Conservation (phyloP, 106 monocot genomes). For the Dendrobium huoshanense region DNA sequence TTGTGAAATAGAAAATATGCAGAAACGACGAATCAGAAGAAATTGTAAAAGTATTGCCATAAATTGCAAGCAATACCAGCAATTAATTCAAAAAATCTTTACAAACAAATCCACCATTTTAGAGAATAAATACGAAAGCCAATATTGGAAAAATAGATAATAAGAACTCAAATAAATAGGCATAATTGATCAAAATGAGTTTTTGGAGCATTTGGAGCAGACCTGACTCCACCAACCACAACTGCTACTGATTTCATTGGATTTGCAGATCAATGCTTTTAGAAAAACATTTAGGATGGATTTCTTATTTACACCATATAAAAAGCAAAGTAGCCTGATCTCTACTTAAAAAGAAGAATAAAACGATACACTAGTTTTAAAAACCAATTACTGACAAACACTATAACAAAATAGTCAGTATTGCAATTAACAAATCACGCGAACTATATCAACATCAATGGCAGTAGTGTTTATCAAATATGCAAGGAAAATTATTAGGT, state of each 20-base stretch:
- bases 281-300: neutral
- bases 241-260: constrained; percentile 63
- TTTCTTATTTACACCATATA: neutral
- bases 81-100: neutral
- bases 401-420: neutral
- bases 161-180: constrained; percentile 1
- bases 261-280: constrained; percentile 17
- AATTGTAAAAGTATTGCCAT: neutral
- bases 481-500: too few relatives aligned
- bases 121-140: neutral
- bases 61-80: neutral
- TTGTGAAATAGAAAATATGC: neutral
- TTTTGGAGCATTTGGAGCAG: neutral
- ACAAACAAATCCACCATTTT: neutral
- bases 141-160: neutral
- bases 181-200: neutral
- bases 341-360: neutral
- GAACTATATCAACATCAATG: neutral
- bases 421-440: neutral
- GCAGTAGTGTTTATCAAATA: too few relatives aligned
- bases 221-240: constrained; percentile 86
- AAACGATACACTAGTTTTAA: neutral
- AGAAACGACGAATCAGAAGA: neutral
- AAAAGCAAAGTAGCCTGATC: neutral
- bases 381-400: neutral